Conservation (phyloP, 768 basidiomycete genomes). For the Solioccasus polychromus region DNA sequence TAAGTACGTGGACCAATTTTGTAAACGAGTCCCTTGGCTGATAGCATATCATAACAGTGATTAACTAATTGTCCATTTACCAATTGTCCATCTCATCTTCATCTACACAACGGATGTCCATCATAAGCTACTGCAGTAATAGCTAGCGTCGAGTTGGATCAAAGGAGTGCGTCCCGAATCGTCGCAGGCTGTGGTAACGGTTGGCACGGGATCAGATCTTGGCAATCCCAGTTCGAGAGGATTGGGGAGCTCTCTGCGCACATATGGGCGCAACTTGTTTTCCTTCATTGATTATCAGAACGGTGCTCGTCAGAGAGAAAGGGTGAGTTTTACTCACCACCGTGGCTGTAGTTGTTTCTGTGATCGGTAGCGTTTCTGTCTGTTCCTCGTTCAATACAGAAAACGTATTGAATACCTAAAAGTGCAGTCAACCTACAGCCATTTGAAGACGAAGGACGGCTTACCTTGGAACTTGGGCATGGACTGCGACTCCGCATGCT, state of each 20-base stretch:
- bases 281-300: conserved; percentile 12
- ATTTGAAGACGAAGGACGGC: too few species aligned
- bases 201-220: background rate
- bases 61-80: too few species aligned
- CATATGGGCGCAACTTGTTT: conserved; percentile 3
- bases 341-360: background rate
- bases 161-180: background rate
- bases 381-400: conserved; percentile 8
- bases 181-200: background rate
- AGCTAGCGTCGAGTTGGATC: too few species aligned
- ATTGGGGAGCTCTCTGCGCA: conserved; percentile 10
- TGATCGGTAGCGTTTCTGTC: background rate
- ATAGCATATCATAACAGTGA: too few species aligned
- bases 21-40: too few species aligned
- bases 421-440: too few species aligned
- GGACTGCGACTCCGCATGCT: too few species aligned
- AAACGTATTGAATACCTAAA: conserved; percentile 1
- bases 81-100: too few species aligned
- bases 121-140: background rate
- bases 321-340: too few species aligned
- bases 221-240: conserved; percentile 7
- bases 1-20: too few species aligned
- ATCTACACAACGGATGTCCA: background rate
- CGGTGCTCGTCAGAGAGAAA: too few species aligned
- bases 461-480: conserved; percentile 9